These are phyloP conservation scores for Amesomyces nigricolor DNA, from an alignment of 2,329 filamentous ascomycete genomes.

Conservation along the genomic window DNA sequence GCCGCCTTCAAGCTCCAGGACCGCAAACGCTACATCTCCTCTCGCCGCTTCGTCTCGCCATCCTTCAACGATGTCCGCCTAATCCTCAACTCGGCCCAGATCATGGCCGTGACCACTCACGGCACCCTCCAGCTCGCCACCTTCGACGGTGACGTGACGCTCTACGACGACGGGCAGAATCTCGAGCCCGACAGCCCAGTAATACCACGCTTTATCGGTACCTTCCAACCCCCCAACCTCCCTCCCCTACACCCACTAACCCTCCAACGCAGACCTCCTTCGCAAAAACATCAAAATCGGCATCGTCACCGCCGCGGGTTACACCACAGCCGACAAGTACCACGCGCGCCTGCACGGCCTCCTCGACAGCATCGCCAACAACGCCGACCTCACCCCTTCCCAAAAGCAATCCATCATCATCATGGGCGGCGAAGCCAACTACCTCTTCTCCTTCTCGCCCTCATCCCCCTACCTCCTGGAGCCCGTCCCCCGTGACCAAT, in stretches of 20 bases:
- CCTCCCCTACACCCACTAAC: background rate
- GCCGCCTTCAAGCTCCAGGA: slow-evolving; percentile 93
- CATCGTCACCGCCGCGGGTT: slow-evolving; percentile 94
- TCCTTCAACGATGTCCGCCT: slow-evolving; percentile 96
- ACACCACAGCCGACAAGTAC: slow-evolving; percentile 81
- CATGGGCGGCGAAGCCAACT: slow-evolving; percentile 95
- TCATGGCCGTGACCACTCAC: slow-evolving; percentile 76
- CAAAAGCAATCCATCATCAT: slow-evolving; percentile 79
- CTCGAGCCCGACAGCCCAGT: slow-evolving; percentile 71
- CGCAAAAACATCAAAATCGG: slow-evolving; percentile 75
- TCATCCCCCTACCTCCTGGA: slow-evolving; percentile 60
- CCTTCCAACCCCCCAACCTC: slow-evolving; percentile 24
- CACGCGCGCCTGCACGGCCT: slow-evolving; percentile 82
- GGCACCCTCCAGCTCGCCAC: slow-evolving; percentile 79
- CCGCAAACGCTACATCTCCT: slow-evolving; percentile 76
- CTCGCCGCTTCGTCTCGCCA: slow-evolving; percentile 84
- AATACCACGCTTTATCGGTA: slow-evolving; percentile 55
- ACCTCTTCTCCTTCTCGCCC: slow-evolving; percentile 75
- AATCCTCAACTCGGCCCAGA: slow-evolving; percentile 89
- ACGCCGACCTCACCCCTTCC: slow-evolving; percentile 51
- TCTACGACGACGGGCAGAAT: slow-evolving; percentile 85
- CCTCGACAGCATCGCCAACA: slow-evolving; percentile 66
- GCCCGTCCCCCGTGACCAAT: slow-evolving; percentile 59
- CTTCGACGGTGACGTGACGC: slow-evolving; percentile 94
- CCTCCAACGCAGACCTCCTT: slow-evolving; percentile 56